phyloP scores from a whole-genome alignment of 345 rosid genomes.

The Salix exigua region DNA sequence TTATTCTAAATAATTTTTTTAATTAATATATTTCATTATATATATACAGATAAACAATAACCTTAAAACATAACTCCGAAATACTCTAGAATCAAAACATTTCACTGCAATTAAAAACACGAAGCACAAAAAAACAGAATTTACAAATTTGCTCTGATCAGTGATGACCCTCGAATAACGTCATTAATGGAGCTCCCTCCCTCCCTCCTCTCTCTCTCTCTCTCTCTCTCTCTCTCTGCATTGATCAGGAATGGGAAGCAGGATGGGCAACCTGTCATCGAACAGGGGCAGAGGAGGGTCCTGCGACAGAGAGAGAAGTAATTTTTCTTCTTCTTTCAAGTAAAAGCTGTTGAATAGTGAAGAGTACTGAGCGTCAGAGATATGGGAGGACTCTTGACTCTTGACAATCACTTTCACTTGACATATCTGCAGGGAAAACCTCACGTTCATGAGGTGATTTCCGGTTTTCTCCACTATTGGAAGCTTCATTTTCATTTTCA shows the following conservation, averaged over 20 bases:
- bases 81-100: too few species aligned
- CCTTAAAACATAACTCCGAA: fast-evolving
- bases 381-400: neutral
- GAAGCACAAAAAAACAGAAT: too few species aligned
- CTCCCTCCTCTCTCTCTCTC: too few species aligned
- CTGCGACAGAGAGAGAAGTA: neutral
- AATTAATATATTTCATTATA: too few species aligned
- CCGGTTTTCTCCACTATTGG: neutral
- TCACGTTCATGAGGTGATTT: neutral
- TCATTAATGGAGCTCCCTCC: too few species aligned
- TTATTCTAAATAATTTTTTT: too few species aligned
- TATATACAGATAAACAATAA: too few species aligned
- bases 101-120: too few species aligned
- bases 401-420: conserved; percentile 14
- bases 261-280: neutral
- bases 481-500: too few species aligned
- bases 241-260: neutral
- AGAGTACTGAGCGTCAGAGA: conserved; percentile 10
- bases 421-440: neutral
- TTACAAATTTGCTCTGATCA: neutral
- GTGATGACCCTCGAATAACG: neutral
- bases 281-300: neutral
- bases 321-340: neutral
- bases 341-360: neutral
- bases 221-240: neutral